Conservation (phyloP, 441 rosid species). For the Gossypium schwendimanii region DNA sequence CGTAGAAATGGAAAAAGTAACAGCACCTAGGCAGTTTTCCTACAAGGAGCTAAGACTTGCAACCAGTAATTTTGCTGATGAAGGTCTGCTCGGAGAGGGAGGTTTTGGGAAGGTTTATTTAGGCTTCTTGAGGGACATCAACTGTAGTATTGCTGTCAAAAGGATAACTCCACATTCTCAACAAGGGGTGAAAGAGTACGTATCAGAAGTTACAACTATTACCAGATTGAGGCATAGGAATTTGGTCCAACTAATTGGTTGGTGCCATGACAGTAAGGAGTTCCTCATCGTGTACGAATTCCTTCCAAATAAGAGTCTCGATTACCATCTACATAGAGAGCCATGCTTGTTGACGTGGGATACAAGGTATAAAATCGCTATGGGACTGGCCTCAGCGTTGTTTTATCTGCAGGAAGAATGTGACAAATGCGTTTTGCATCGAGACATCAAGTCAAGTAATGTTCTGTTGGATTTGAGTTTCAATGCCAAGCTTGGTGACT, state of each 20-base stretch:
- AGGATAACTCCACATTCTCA: background rate
- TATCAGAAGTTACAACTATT: constrained; percentile 12
- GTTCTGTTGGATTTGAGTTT: constrained; percentile 46
- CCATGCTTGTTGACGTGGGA: constrained; percentile 34
- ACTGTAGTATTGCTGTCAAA: constrained; percentile 15
- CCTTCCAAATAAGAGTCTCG: constrained; percentile 55
- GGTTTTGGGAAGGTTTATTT: constrained; percentile 24
- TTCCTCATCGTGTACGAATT: constrained; percentile 42
- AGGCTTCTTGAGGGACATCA: constrained; percentile 11
- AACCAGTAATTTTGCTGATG: constrained; percentile 3
- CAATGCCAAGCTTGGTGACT: constrained; percentile 49
- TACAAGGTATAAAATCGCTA: constrained; percentile 31
- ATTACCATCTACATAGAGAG: constrained; percentile 37
- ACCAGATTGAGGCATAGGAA: constrained; percentile 17
- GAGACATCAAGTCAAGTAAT: constrained; percentile 51
- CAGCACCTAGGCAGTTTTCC: constrained; percentile 17
- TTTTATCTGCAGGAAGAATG: constrained; percentile 55
- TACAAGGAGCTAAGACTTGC: constrained; percentile 17
- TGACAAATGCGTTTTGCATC: constrained; percentile 48
- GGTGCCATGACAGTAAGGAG: constrained; percentile 23
- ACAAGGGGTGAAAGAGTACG: constrained; percentile 15
- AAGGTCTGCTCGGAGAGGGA: constrained; percentile 19
- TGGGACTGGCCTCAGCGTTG: constrained; percentile 43
- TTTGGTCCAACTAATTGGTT: constrained; percentile 18
- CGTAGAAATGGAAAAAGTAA: background rate